phyloP scores from a whole-genome alignment of 768 basidiomycete species.

The Serendipita sp. region DNA sequence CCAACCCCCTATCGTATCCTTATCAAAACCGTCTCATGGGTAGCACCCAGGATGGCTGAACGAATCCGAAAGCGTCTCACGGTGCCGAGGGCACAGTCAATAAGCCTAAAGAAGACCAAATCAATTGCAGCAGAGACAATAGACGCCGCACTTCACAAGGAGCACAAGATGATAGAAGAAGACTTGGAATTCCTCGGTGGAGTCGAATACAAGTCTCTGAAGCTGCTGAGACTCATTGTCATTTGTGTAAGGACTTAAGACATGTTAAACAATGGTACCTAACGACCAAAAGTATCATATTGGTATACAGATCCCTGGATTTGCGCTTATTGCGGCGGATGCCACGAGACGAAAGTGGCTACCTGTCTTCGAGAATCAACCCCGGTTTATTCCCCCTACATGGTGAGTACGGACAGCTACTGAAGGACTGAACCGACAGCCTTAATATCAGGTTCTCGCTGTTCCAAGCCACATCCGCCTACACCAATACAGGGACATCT shows the following conservation, averaged over 20 bases:
- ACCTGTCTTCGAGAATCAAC: constrained; percentile 40
- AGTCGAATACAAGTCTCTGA: constrained; percentile 78
- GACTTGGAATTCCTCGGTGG: constrained; percentile 87
- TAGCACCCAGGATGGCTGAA: constrained; percentile 48
- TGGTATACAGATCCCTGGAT: constrained; percentile 46
- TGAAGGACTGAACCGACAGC: background rate
- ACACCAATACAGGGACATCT: constrained; percentile 78
- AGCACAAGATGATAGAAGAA: constrained; percentile 42
- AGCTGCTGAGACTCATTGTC: constrained; percentile 28
- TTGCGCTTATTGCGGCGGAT: constrained; percentile 67
- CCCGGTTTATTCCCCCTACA: constrained; percentile 34
- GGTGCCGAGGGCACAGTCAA: constrained; percentile 51
- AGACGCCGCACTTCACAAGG: constrained; percentile 22
- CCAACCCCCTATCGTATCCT: constrained; percentile 22
- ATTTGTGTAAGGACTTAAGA: constrained; percentile 53
- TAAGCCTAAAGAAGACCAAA: constrained; percentile 15
- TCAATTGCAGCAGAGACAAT: constrained; percentile 9
- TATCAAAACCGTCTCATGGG: constrained; percentile 28
- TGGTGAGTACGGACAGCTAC: constrained; percentile 32
- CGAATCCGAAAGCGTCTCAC: constrained; percentile 55
- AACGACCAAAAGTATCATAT: constrained; percentile 51
- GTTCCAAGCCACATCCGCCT: constrained; percentile 75
- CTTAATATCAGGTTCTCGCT: constrained; percentile 47
- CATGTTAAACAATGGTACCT: constrained; percentile 9
- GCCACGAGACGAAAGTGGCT: constrained; percentile 47